Base-by-base conservation (phyloP, 78 protist genomes). In the Tieghemostelium lacteum region DNA sequence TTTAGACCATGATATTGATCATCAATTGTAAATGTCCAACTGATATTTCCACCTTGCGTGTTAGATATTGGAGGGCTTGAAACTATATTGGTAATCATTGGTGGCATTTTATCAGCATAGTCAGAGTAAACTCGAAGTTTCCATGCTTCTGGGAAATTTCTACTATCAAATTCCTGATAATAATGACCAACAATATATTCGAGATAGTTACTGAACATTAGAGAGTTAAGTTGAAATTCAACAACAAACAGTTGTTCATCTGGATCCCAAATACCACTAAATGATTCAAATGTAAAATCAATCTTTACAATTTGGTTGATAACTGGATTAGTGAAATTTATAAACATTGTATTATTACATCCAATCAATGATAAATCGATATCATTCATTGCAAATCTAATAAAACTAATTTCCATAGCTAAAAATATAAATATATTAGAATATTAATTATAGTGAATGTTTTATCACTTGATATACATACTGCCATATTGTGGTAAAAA, bases 91-190 rank as follows among this genome's bases (percentile, higher is more conserved):
- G 2, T 24, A 14, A 67, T 45, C 2, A 67, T 28, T 67, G 75
- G 75, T n/a, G 75, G 75, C 58, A 42, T 67, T 29, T 29, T 8
- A 42, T 67, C 75, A 28, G 4, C 36, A 57, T 57, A 57, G 7
- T 57, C 7, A 57, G 4, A 57, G 17, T 20, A 57, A 3, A 57
- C 7, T 22, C 4, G 17, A 57, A 19, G 17, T 4, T 19, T 20
- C 4, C 17, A 57, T 57, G 17, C 7, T 57, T 57, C 16, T 57
- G 17, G 4, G 17, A 57, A 4, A 57, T 20, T 20, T 19, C 16
- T 42, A 28, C 8, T 1, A 3, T 29, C n/a, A 45, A 26, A 58
- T 6, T 67, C 42, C 42, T 29, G 42, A 37, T 3, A 67, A 31
- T 28, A 45, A 24, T 24, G 8, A 10, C 3, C 22, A 40, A n/a